Evolutionary conservation across 2,329 filamentous ascomycete genomes (phyloP), one percentile per base, ranked within the genome.

Genomic region (Botrytis sinoallii): DNA sequence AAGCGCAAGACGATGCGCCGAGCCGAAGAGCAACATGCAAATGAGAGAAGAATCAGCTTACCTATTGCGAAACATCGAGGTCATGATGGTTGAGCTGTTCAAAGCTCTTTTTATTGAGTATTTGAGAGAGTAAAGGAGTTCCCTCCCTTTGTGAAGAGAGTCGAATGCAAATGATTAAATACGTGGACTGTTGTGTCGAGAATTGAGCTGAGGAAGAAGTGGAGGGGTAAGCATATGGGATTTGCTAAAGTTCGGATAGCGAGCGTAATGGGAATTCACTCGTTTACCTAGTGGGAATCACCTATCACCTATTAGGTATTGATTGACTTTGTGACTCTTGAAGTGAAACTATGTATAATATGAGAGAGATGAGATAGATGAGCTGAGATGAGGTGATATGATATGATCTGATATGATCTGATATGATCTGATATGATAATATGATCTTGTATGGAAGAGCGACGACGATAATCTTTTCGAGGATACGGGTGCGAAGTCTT

Each of bases 51-150:
- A 52, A n/a, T 22, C n/a, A 55, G 16, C 79, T 79, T 79, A 81
- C 81, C 81, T 77, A 77, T 82, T 82, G 78, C 80, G 79, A 81
- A 82, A 82, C 81, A 82, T 82, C 76, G 76, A 77, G 77, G 52
- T 68, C 70, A 61, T 42, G 73, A 69, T 72, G 67, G 73, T 74
- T 76, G 75, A 75, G 35, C 74, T 71, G 32, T 42, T 61, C 63
- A 73, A 67, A 77, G 76, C 75, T 77, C 73, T 75, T 32, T 70
- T 74, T 75, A 72, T 71, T 72, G 70, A 52, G 40, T 46, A 29
- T 61, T 55, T 40, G 40, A 29, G 32, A 35, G 44, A 35, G n/a
- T 46, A 67, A 40, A 29, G 29, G 38, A 46, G n/a, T 57, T 57
- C 22, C 32, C 70, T 20, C 44, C 42, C 40, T 59, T 63, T 1